These are phyloP conservation scores for Bruguiera gymnorhiza DNA, from an alignment of 345 rosid species.

Conservation along the genomic window DNA sequence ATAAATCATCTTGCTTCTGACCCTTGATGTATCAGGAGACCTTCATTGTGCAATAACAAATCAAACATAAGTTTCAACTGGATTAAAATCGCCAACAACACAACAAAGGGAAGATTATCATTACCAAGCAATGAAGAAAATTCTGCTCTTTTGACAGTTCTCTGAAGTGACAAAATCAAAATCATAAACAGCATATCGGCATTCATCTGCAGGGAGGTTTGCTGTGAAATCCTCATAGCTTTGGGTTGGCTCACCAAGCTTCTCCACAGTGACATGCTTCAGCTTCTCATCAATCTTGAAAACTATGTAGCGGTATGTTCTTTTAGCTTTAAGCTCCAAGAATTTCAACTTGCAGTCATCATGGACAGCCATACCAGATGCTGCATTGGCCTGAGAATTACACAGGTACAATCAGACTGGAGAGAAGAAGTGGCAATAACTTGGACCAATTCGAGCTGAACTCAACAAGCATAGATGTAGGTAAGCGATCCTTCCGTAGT, in stretches of 20 bases:
- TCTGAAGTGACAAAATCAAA: constrained; percentile 25
- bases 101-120: background rate
- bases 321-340: constrained; percentile 21
- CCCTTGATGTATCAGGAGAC: constrained; percentile 24
- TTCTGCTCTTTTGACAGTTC: constrained; percentile 28
- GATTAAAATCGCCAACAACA: background rate
- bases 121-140: constrained; percentile 28
- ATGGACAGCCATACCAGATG: constrained; percentile 17
- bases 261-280: constrained; percentile 21
- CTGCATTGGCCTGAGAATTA: constrained; percentile 16
- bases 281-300: constrained; percentile 22
- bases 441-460: background rate
- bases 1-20: constrained; percentile 31
- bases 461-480: background rate
- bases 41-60: constrained; percentile 1
- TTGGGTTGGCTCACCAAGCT: constrained; percentile 16
- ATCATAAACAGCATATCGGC: constrained; percentile 21
- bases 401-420: background rate
- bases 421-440: background rate
- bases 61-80: background rate
- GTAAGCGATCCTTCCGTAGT: background rate
- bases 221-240: constrained; percentile 18
- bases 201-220: constrained; percentile 17
- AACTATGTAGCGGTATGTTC: constrained; percentile 14
- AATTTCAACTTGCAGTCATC: constrained; percentile 19